phyloP scores from a whole-genome alignment of 768 basidiomycete genomes.

The Psilocybe subaeruginosa region DNA sequence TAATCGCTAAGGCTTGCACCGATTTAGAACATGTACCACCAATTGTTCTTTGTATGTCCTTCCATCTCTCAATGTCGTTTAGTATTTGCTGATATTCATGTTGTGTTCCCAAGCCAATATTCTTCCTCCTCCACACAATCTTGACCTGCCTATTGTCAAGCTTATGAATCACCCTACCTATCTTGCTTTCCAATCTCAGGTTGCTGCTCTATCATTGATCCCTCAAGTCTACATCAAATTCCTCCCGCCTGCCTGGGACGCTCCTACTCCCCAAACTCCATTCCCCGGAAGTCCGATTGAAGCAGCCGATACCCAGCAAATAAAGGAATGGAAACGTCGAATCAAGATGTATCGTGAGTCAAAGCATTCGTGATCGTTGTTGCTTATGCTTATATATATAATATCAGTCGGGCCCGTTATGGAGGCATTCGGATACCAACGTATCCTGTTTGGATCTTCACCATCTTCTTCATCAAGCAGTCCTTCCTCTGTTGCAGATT shows the following conservation, averaged over 20 bases:
- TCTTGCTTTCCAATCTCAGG: constrained; percentile 69
- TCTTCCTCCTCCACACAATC: constrained; percentile 77
- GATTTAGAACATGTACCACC: constrained; percentile 49
- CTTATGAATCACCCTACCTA: constrained; percentile 81
- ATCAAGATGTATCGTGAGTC: constrained; percentile 85
- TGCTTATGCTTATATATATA: constrained; percentile 10
- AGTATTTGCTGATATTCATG: constrained; percentile 9
- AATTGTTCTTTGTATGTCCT: constrained; percentile 67
- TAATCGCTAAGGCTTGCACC: constrained; percentile 64
- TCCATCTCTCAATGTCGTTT: not conserved
- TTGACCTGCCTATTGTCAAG: constrained; percentile 73
- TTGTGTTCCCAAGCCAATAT: constrained; percentile 59
- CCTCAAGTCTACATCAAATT: constrained; percentile 76
- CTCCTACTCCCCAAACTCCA: constrained; percentile 53
- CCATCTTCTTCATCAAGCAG: constrained; percentile 55
- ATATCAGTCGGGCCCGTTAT: constrained; percentile 74
- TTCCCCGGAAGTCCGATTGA: constrained; percentile 39
- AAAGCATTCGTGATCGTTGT: not conserved
- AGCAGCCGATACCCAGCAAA: constrained; percentile 47
- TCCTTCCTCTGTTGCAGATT: constrained; percentile 59
- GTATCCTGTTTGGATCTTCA: constrained; percentile 84
- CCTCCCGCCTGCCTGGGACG: constrained; percentile 76
- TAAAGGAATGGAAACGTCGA: constrained; percentile 69
- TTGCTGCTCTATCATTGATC: constrained; percentile 74
- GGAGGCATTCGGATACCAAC: constrained; percentile 84